Evolutionary conservation across 805 yeast species (phyloP).

Genomic region (Lipomyces chichibuensis): DNA sequence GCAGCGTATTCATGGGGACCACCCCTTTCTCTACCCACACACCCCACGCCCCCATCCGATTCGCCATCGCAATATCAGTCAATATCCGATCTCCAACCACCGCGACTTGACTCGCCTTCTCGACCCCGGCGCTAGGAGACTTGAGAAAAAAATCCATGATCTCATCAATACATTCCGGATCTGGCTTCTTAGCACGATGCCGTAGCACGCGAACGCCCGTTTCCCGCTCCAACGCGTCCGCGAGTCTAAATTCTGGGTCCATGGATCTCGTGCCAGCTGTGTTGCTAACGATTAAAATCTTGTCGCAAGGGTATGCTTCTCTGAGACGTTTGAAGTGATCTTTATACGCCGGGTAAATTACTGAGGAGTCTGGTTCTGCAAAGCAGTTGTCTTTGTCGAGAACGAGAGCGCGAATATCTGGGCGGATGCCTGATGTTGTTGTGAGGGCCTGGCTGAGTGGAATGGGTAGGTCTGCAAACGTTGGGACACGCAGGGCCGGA

Average conservation of each 20-base stretch:
- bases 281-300: slow-evolving; percentile 78
- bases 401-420: slow-evolving; percentile 44
- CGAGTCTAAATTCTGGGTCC: slow-evolving; percentile 14
- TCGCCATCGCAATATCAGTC: slow-evolving; percentile 93
- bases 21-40: slow-evolving; percentile 87
- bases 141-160: slow-evolving; percentile 60
- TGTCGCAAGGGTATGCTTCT: slow-evolving; percentile 61
- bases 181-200: slow-evolving; percentile 41
- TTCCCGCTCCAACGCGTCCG: slow-evolving; percentile 20
- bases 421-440: slow-evolving; percentile 26
- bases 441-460: slow-evolving; percentile 22
- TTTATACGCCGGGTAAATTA: slow-evolving; percentile 74
- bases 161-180: slow-evolving; percentile 55
- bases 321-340: slow-evolving; percentile 11
- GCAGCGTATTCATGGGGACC: slow-evolving; percentile 52
- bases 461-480: slow-evolving; percentile 34
- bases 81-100: slow-evolving; percentile 89
- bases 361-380: slow-evolving; percentile 77
- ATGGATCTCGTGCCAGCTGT: slow-evolving; percentile 66
- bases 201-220: slow-evolving; percentile 43
- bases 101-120: slow-evolving; percentile 65
- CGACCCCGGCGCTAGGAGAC: slow-evolving; percentile 49
- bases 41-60: slow-evolving; percentile 84
- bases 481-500: slow-evolving; percentile 24
- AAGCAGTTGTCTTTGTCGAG: slow-evolving; percentile 95